Base-by-base conservation (phyloP, 768 basidiomycete species). In the Mrakia frigida region DNA sequence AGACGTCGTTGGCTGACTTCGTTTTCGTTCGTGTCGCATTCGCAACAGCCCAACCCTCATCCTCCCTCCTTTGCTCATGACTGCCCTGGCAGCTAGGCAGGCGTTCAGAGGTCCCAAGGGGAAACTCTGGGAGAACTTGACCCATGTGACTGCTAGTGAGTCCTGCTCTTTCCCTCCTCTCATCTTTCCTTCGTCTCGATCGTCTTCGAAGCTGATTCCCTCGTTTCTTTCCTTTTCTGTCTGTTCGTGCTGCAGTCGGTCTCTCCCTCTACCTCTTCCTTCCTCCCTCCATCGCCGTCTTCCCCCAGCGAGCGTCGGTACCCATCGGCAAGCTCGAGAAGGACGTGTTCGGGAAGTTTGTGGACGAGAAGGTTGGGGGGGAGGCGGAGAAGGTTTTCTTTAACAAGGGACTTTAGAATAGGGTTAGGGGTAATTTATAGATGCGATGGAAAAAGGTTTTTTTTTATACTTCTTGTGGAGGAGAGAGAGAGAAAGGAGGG, bases 271-370 rank as follows among this genome's bases (percentile, higher is more conserved):
- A 83, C 41, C 74, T 84, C 56, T 85, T 85, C 82, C 81, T 85
- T 6, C 84, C 84, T 1, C 84, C 84, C 2, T 82, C 84, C 1
- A 84, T 85, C 77, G 84, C 84, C 13, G 82, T 83, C 68, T 85
- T 84, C 81, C 85, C 85, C 6, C 84, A 84, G 75, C 78, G 82
- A 16, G 85, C 82, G 1, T 72, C 71, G 7, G 83, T 84, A 37
- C 78, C 80, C 75, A 82, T 83, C 16, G 79, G 81, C 67, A 83
- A 83, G 79, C 80, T 85, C 28, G 85, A 85, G 73, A 74, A 79
- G 60, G n/a, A 79, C 25, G 23, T 21, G 50, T 74, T 74, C 28
- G 63, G 43, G 6, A 50, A 52, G 21, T 72, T 72, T 41, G 52
- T 60, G 21, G 78, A 72, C 71, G 75, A 74, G 77, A 80, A 74